Percentiles rank a stretch among this genome's conserved stretches.
These are phyloP conservation scores for Axilococcus clingmanii DNA, from an alignment of 139 green algal genomes.

Conservation along the genomic window DNA sequence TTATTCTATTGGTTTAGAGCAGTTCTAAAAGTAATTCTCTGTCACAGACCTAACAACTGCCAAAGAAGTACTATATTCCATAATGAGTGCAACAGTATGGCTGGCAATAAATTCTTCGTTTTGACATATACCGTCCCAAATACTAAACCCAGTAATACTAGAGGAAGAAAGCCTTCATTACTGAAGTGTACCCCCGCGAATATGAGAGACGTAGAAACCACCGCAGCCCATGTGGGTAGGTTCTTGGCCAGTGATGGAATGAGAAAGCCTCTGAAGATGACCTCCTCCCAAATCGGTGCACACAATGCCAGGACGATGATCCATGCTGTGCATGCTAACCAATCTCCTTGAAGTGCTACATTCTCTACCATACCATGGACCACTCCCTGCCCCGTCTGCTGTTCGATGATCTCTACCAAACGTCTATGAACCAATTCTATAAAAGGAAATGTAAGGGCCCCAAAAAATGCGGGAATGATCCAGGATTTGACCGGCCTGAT, in stretches of 20 bases:
- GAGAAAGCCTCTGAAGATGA: conserved; percentile 92
- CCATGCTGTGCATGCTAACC: conserved; percentile 56
- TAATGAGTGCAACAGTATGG: conserved; percentile 21
- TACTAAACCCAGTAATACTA: conserved; percentile 79
- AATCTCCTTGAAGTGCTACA: too few relatives aligned
- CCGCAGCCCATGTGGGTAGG: conserved; percentile 37
- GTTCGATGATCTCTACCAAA: conserved; percentile 9
- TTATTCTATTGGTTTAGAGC: too few relatives aligned
- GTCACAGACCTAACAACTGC: neutral
- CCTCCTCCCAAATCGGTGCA: conserved; percentile 89
- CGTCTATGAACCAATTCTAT: conserved; percentile 17
- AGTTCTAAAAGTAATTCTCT: conserved; percentile 1
- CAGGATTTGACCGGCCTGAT: conserved; percentile 16
- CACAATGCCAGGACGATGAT: conserved; percentile 61
- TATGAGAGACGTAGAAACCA: conserved; percentile 42
- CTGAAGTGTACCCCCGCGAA: conserved; percentile 87
- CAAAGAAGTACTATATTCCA: conserved; percentile 29
- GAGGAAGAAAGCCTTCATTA: conserved; percentile 66
- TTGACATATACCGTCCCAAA: conserved; percentile 64
- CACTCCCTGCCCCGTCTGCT: conserved; percentile 8
- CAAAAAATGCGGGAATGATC: conserved; percentile 16
- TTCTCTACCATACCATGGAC: neutral
- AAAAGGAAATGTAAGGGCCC: conserved; percentile 23
- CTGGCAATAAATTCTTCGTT: conserved; percentile 61
- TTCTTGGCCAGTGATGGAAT: conserved; percentile 68